Percentiles rank a stretch among this genome's conserved stretches.
phyloP scores from a whole-genome alignment of 352 stramenopile genomes.

The Globisporangium paroecandrum region DNA sequence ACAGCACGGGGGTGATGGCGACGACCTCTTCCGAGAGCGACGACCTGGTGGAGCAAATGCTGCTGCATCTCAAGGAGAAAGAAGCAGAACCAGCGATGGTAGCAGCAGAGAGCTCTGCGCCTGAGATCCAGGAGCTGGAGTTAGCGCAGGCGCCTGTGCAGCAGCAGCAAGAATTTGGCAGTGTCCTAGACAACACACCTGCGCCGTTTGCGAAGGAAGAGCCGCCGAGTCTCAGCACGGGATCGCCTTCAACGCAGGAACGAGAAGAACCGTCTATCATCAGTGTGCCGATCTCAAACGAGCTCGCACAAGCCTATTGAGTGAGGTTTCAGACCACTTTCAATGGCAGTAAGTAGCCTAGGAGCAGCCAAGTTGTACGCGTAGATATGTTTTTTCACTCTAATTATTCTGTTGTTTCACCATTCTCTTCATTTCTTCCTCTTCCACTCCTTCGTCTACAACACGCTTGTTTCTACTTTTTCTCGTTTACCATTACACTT shows the following conservation, averaged over 20 bases:
- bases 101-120: neutral
- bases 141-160: neutral
- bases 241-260: neutral
- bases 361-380: neutral
- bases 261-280: neutral
- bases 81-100: neutral
- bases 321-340: neutral
- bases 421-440: neutral
- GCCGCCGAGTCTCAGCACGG: neutral
- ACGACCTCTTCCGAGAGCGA: slow-evolving; percentile 13
- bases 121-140: slow-evolving; percentile 3
- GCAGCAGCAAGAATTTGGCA: neutral
- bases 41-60: slow-evolving; percentile 19
- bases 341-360: neutral
- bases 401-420: slow-evolving; percentile 10
- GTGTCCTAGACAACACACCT: neutral
- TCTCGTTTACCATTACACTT: neutral
- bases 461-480: neutral
- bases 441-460: neutral
- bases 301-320: slow-evolving; percentile 19
- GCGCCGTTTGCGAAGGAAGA: neutral
- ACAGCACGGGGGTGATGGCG: neutral
- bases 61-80: slow-evolving; percentile 16
- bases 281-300: slow-evolving; percentile 10
- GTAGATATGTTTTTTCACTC: slow-evolving; percentile 5